Evolutionary conservation across 1,284 basidiomycete genomes (phyloP).

Genomic region (Retiboletus fuscus): DNA sequence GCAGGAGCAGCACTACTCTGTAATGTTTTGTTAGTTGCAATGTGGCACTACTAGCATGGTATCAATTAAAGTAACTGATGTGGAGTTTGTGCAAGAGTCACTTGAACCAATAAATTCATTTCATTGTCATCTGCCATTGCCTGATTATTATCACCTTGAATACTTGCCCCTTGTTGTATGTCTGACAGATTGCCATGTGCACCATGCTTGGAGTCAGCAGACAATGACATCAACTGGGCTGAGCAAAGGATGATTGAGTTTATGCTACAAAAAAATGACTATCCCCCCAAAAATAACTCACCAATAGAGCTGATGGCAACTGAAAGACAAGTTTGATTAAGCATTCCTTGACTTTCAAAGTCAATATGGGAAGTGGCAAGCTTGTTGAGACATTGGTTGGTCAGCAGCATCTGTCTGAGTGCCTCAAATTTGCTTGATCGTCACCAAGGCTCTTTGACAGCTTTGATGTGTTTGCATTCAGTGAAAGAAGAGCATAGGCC

Average conservation of each 20-base stretch:
- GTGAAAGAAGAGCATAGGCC: constrained; percentile 1
- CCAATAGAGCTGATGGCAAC: background rate
- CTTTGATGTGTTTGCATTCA: constrained; percentile 8
- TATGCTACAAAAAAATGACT: no score
- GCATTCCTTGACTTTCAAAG: constrained; percentile 24
- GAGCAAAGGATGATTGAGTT: no score
- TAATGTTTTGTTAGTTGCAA: no score
- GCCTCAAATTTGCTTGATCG: background rate
- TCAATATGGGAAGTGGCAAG: constrained; percentile 15
- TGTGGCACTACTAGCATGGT: no score
- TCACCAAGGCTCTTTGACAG: constrained; percentile 1
- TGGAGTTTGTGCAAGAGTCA: no score
- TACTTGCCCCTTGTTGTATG: background rate
- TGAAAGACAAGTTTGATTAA: constrained; percentile 17
- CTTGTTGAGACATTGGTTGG: constrained; percentile 27
- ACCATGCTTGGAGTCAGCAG: background rate
- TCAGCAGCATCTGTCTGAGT: constrained; percentile 18
- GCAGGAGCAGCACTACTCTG: no score
- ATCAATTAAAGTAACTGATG: no score
- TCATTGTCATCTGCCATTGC: background rate
- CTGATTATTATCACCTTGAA: background rate
- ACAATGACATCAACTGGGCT: no score
- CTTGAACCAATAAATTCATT: no score
- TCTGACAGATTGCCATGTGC: no score
- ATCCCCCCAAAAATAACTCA: background rate